Evolutionary conservation across 805 yeast species (phyloP).

Genomic region (Candida insectorum): DNA sequence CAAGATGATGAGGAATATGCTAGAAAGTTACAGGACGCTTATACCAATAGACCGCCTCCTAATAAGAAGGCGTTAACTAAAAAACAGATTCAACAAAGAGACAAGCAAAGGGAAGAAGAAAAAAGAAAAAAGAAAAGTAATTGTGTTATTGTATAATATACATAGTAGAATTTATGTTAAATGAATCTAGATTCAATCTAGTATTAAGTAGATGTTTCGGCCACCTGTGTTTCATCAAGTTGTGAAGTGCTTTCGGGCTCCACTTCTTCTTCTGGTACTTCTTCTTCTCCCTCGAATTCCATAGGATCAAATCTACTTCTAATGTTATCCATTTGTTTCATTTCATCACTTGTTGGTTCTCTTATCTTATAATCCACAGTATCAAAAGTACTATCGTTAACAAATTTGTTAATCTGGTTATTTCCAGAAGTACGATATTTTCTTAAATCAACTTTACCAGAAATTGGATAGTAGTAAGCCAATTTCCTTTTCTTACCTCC

Average conservation of each 20-base stretch:
- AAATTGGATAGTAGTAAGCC: slow-evolving; percentile 75
- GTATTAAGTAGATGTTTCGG: not conserved
- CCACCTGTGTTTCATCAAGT: not conserved
- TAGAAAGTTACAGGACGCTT: slow-evolving; percentile 37
- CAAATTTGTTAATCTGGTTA: slow-evolving; percentile 49
- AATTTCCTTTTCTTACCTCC: slow-evolving; percentile 43
- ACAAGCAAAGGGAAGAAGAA: slow-evolving; percentile 6
- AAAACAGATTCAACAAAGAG: too few relatives aligned
- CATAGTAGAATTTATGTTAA: not conserved
- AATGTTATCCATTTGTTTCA: slow-evolving; percentile 60
- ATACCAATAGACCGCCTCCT: slow-evolving; percentile 11
- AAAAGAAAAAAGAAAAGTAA: slow-evolving; percentile 15
- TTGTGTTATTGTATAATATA: slow-evolving; percentile 21
- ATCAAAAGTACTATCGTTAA: slow-evolving; percentile 57
- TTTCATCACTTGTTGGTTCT: slow-evolving; percentile 71
- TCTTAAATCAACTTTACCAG: slow-evolving; percentile 75
- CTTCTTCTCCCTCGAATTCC: slow-evolving; percentile 66
- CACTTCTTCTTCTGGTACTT: slow-evolving; percentile 38
- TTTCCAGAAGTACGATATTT: slow-evolving; percentile 73
- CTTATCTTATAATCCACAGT: slow-evolving; percentile 59
- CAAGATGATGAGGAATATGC: slow-evolving; percentile 57
- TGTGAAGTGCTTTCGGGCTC: slow-evolving; percentile 20
- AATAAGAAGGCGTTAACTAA: slow-evolving; percentile 2
- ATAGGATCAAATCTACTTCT: slow-evolving; percentile 77
- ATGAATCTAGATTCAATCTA: not conserved